Percentiles rank a stretch among this genome's conserved stretches.
Conservation (phyloP, 179 eudicot genomes). For the Corrigiola litoralis region DNA sequence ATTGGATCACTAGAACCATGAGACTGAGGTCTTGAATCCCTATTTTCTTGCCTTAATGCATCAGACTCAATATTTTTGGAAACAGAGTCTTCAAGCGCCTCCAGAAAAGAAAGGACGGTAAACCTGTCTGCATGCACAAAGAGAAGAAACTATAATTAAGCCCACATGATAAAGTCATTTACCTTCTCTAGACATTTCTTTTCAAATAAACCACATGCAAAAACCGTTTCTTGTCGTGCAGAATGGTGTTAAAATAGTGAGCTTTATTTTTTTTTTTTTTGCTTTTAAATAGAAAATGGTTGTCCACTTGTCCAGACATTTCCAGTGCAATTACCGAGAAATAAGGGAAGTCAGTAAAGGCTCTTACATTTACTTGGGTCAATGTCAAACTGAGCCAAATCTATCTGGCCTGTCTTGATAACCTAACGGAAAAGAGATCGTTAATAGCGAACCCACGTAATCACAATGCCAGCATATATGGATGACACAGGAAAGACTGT, state of each 20-base stretch:
- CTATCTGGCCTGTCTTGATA: slow-evolving; percentile 89
- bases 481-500: not conserved
- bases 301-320: not conserved
- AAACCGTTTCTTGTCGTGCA: not conserved
- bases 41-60: slow-evolving; percentile 29
- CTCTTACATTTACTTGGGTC: slow-evolving; percentile 93
- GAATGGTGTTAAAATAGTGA: not conserved
- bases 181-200: too few species aligned
- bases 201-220: not conserved
- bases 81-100: slow-evolving; percentile 94
- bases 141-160: not conserved
- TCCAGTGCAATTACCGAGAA: not conserved
- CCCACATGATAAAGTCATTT: too few species aligned
- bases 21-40: slow-evolving; percentile 34
- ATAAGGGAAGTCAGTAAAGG: not conserved
- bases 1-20: slow-evolving; percentile 45
- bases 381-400: slow-evolving; percentile 89
- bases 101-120: slow-evolving; percentile 90
- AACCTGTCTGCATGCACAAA: slow-evolving; percentile 63
- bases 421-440: slow-evolving; percentile 42
- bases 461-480: not conserved
- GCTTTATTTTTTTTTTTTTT: not conserved
- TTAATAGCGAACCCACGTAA: not conserved
- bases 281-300: not conserved
- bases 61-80: slow-evolving; percentile 31